Conservation (phyloP, 805 yeast genomes). For the Saccharomycopsis fibuligera region DNA sequence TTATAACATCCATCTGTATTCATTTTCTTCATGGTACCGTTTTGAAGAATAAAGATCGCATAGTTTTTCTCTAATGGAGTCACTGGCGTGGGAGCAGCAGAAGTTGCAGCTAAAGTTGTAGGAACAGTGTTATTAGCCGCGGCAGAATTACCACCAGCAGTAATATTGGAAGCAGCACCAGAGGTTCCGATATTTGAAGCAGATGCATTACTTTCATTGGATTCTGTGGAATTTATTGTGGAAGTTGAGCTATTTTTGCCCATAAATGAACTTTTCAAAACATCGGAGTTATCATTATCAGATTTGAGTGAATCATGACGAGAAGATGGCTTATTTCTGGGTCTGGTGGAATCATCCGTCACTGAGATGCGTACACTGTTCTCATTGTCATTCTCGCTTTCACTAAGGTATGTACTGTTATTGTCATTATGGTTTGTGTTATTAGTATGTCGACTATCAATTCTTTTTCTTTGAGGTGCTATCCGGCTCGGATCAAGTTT, state of each 20-base stretch:
- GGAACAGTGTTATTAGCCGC: slow-evolving; percentile 6
- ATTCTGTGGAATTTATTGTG: neutral
- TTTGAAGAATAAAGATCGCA: slow-evolving; percentile 66
- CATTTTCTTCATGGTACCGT: slow-evolving; percentile 63
- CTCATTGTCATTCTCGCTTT: slow-evolving; percentile 7
- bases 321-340: no score
- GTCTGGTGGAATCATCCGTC: no score
- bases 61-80: slow-evolving; percentile 26
- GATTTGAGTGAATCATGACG: no score
- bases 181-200: neutral
- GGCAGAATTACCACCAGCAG: slow-evolving; percentile 14
- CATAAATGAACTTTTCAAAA: neutral
- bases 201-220: neutral
- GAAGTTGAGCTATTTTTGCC: neutral
- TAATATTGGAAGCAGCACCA: slow-evolving; percentile 5
- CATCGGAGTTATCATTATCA: neutral
- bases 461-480: neutral
- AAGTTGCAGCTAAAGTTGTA: slow-evolving; percentile 10
- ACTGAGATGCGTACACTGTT: no score
- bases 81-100: slow-evolving; percentile 23
- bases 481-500: neutral
- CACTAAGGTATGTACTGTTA: slow-evolving; percentile 1
- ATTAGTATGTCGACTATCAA: slow-evolving; percentile 1
- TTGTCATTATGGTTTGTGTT: neutral
- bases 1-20: slow-evolving; percentile 75